A percentile compares a stretch with the other conserved stretches of the same genome.
phyloP scores from a whole-genome alignment of 139 green algal genomes.

The Spirogloea muscicola region DNA sequence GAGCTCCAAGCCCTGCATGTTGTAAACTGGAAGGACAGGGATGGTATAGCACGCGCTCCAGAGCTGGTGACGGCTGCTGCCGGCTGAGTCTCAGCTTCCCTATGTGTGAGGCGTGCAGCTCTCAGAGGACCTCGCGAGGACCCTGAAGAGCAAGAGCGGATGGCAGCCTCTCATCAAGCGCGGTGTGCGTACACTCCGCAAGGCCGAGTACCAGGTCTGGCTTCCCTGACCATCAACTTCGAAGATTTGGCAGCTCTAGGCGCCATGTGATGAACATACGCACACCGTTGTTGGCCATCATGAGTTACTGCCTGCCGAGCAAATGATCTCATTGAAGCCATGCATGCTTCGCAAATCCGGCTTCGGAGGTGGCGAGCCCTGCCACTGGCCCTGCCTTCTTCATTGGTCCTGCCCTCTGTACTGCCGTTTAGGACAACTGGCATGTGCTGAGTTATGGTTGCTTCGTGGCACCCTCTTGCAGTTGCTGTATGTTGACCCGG shows the following conservation, averaged over 20 bases:
- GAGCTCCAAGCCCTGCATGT: too few species aligned
- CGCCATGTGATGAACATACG: too few species aligned
- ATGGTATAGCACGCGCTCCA: too few species aligned
- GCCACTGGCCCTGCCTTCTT: background rate
- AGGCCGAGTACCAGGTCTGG: slow-evolving; percentile 27
- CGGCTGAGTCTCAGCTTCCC: too few species aligned
- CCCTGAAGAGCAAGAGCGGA: background rate
- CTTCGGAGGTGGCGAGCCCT: background rate
- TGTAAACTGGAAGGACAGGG: too few species aligned
- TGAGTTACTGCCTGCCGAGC: background rate
- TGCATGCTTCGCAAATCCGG: background rate
- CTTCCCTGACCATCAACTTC: too few species aligned
- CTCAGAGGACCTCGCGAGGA: slow-evolving; percentile 14
- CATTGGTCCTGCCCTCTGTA: background rate
- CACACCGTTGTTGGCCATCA: background rate
- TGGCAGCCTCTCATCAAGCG: slow-evolving; percentile 30
- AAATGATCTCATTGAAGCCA: background rate
- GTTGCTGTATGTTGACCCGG: slow-evolving; percentile 38
- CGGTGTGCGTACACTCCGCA: slow-evolving; percentile 15
- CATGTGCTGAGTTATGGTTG: background rate
- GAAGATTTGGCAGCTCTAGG: too few species aligned
- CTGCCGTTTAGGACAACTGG: background rate
- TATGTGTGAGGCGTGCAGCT: background rate
- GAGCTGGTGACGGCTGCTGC: too few species aligned
- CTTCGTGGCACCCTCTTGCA: background rate